Evolutionary conservation across 495 filamentous ascomycete genomes (phyloP), one percentile per base, ranked within the genome.

Genomic region (Schizothecium vesticola): DNA sequence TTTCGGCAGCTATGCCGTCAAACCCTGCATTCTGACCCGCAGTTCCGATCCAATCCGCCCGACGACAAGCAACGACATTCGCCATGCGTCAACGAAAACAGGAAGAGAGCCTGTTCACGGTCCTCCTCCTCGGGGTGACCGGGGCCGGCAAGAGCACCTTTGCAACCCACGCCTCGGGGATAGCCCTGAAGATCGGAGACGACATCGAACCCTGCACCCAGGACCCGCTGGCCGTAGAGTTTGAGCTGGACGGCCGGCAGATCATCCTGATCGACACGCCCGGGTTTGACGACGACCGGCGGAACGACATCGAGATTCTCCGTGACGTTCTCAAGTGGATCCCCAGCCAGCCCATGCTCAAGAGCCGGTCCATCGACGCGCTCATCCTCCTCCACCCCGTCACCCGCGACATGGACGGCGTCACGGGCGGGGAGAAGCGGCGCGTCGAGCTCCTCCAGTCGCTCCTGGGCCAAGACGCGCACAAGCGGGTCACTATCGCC

Each of bases 251-350:
- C 29, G 29, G 51, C 12, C 64, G 21, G 6, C 12, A 23, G 1
- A 70, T 78, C 29, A 66, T 61, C 57, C 68, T 79, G 11, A 67
- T 82, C 29, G 83, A 85, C 71, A 83, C 80, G 8, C 80, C 83
- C 6, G 82, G 83, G 7, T 84, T 85, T 60, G 75, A 81, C 60
- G 83, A 85, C 66, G 81, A 77, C 0, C 62, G 59, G 21, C 63
- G 70, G 13, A 76, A 72, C 8, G 81, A 83, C 36, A 64, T 68
- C 1, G 76, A 83, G 43, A 73, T 85, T 11, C 71, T 86, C n/a
- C 55, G 69, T 51, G 75, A 82, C 36, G 80, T 85, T 12, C 74
- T 78, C 4, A 28, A 65, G 21, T 65, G 63, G 63, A 21, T 65
- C 12, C 25, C 4, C 16, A 57, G 16, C 1, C 11, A 65, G 55